A percentile compares a stretch with the other conserved stretches of the same genome.
These are phyloP conservation scores for Drechslera avenae DNA, from an alignment of 2,329 filamentous ascomycete genomes.

Conservation along the genomic window DNA sequence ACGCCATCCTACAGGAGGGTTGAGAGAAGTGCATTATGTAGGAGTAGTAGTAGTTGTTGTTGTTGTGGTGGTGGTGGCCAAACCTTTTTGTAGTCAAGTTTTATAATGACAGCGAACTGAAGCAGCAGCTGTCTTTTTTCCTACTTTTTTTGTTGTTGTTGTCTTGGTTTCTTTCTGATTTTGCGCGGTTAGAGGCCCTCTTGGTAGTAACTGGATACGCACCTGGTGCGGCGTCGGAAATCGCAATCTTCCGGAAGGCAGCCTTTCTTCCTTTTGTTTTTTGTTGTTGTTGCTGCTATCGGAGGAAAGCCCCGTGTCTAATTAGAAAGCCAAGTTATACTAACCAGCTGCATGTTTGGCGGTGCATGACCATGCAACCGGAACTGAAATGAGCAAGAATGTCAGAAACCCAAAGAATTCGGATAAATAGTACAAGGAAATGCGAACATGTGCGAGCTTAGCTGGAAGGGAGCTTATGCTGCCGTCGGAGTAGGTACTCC, in stretches of 20 bases:
- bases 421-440: constrained; percentile 15
- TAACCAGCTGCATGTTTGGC: constrained; percentile 16
- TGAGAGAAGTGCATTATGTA: constrained; percentile 5
- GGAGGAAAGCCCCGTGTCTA: background rate
- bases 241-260: no score
- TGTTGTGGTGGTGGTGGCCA: constrained; percentile 5
- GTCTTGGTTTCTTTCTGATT: constrained; percentile 24
- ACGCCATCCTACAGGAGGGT: background rate
- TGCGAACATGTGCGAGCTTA: constrained; percentile 41
- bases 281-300: no score
- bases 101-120: constrained; percentile 2
- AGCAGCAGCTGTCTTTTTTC: constrained; percentile 28
- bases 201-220: constrained; percentile 19
- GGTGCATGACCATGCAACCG: constrained; percentile 22
- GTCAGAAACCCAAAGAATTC: constrained; percentile 30
- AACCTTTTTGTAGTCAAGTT: constrained; percentile 23
- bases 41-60: no score
- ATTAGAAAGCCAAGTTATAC: constrained; percentile 16
- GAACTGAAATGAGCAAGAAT: constrained; percentile 31
- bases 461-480: constrained; percentile 36
- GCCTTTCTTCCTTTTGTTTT: no score
- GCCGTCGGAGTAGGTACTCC: constrained; percentile 36
- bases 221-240: constrained; percentile 15
- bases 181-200: constrained; percentile 17
- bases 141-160: constrained; percentile 33